These are phyloP conservation scores for Fusarium sp. DNA, from an alignment of 2,329 filamentous ascomycete species.

Conservation along the genomic window DNA sequence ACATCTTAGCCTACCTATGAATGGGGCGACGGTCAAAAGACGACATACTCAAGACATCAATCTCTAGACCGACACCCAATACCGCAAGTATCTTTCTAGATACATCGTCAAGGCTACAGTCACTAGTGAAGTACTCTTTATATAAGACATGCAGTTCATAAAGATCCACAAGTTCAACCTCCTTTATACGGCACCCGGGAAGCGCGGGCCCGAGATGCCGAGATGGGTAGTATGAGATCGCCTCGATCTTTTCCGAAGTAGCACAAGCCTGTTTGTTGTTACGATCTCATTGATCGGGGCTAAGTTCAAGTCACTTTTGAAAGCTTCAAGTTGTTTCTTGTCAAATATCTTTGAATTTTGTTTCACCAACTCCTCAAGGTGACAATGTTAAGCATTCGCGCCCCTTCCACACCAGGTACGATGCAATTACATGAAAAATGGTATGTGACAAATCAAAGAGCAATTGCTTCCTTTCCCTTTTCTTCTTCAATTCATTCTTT, in stretches of 20 bases:
- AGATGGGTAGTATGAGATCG: background rate
- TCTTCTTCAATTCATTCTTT: background rate
- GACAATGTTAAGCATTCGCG: background rate
- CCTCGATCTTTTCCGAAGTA: background rate
- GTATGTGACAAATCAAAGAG: background rate
- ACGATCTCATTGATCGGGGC: background rate
- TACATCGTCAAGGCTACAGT: too few relatives aligned
- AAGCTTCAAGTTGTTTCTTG: too few relatives aligned
- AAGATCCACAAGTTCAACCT: background rate
- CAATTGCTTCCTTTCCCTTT: background rate
- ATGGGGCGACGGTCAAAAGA: background rate
- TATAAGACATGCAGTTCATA: background rate
- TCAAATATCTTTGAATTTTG: background rate
- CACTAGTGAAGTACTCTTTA: background rate
- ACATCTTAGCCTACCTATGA: background rate
- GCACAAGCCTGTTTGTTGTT: background rate
- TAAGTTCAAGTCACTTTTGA: too few relatives aligned
- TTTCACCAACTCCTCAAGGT: slow-evolving; percentile 9
- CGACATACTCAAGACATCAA: too few relatives aligned
- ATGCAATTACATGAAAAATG: slow-evolving; percentile 12
- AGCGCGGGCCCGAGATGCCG: background rate
- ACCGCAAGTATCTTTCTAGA: background rate
- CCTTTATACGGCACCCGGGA: background rate
- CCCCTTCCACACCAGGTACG: background rate
- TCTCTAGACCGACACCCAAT: background rate